Evolutionary conservation across 2,329 filamentous ascomycete genomes (phyloP), one percentile per base, ranked within the genome.

Genomic region (Macrophomina tecta): DNA sequence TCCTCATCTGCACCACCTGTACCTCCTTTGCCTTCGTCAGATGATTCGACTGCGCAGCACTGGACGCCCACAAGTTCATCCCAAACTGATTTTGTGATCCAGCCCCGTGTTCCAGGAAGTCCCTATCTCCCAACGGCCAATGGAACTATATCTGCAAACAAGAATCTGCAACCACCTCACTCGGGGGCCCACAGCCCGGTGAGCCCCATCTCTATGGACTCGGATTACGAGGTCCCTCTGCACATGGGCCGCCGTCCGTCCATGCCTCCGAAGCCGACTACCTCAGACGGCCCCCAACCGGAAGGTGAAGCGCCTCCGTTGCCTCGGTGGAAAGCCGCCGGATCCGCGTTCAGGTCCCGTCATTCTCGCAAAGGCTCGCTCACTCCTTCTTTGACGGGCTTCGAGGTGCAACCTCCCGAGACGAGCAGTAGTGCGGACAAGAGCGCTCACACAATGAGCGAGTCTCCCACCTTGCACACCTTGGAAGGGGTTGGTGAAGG

Each of bases 71-170:
- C 65, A 40, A 62, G 32, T 34, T 53, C 65, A 62, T 46, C 46
- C 42, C 52, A 58, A 34, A 66, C 65, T 66, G 65, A 66, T 53
- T 66, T 61, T 53, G 65, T 66, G 7, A 56, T 65, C 12, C 65
- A 66, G 65, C 65, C 65, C 14, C 56, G 38, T 14, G 28, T 62
- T 30, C 65, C 65, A 8, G 53, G 53, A 28, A 65, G 63, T 36
- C 63, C 64, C 62, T 32, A 36, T n/a, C 56, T 32, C 32, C 55
- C 64, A 7, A 28, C 48, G 12, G 56, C 65, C 8, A 66, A 66
- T 49, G 65, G 65, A 7, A 23, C 46, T 11, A 16, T 66, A 14
- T 53, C 60, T 42, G 12, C 48, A 5, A 46, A 45, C 46, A 66
- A 66, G 11, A 49, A 53, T 11, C 46, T 51, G 8, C 65, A 58